These are phyloP conservation scores for Ormosia semicastrata DNA, from an alignment of 306 rosid genomes.

Conservation along the genomic window DNA sequence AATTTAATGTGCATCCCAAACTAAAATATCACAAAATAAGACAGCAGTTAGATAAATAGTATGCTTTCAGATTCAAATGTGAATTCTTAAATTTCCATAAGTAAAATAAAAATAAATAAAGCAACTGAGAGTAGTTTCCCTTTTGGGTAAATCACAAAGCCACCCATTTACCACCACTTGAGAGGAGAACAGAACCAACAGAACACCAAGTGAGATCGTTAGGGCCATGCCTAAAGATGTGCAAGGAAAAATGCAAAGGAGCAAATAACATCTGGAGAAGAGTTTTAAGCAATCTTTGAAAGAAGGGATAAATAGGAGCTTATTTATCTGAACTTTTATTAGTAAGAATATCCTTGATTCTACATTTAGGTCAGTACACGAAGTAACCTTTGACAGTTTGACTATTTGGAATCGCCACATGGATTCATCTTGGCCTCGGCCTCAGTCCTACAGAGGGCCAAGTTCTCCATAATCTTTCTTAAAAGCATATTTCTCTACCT, in stretches of 20 bases:
- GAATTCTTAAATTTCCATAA: not conserved
- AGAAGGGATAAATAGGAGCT: not conserved
- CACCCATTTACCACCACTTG: not conserved
- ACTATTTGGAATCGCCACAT: not conserved
- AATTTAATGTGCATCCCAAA: not conserved
- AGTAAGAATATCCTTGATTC: slow-evolving; percentile 10
- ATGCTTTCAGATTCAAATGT: not conserved
- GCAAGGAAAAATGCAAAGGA: not conserved
- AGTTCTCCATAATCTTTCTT: not conserved
- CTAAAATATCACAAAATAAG: not conserved
- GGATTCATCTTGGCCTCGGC: not conserved
- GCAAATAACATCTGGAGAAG: not conserved
- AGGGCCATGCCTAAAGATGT: not conserved
- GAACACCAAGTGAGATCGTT: not conserved
- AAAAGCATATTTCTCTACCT: not conserved
- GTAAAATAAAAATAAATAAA: not conserved
- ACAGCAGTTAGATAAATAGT: not conserved
- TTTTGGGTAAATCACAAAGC: too few relatives aligned
- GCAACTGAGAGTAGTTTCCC: too few relatives aligned
- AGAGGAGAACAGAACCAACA: not conserved
- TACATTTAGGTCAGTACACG: not conserved
- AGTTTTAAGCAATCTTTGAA: not conserved
- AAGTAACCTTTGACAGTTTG: not conserved
- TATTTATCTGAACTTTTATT: not conserved
- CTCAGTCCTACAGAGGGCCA: not conserved